Evolutionary conservation across 139 green algal genomes (phyloP), one percentile per base, ranked within the genome.

Genomic region (Coccomyxa sp.): DNA sequence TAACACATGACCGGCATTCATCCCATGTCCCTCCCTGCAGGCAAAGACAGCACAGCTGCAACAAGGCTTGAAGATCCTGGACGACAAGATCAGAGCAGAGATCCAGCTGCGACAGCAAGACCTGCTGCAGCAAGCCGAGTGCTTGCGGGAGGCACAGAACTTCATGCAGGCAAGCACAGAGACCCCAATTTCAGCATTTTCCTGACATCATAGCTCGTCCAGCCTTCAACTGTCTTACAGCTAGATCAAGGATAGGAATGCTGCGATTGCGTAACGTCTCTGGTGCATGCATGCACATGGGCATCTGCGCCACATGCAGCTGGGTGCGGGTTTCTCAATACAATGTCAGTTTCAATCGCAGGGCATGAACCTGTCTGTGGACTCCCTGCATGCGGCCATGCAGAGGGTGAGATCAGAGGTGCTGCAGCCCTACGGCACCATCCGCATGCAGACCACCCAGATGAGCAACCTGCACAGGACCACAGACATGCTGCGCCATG

Each of bases 391-490:
- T 44, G 87, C 78, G 8, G 87, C 91, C 12, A 81, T 94, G 10
- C 75, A 83, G 8, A 84, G 91, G 18, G 90, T 95, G 39, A 81
- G 87, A 2, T 81, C 83, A 0, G 88, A 95, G 69, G 84, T 97
- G 35, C 55, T 74, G 50, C 70, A 79, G 9, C 79, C 73, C n/a
- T 79, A 82, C 34, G 18, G 18, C 8, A 27, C 40, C n/a, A n/a
- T 82, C 29, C 68, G 55, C 35, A 39, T 64, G 38, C 78, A 82
- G 39, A 83, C 82, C 14, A 36, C 37, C 12, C 86, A 91, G 83
- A 77, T 90, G 58, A n/a, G 22, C 8, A 89, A 89, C 76, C 68
- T 91, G 74, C 81, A 91, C 39, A 55, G 55, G 7, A 91, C 87
- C 0, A 76, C 95, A 7, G 87, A 91, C 41, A 75, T 92, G 54